phyloP scores from a whole-genome alignment of 768 basidiomycete species.

The Candolleomyces aberdarensis region DNA sequence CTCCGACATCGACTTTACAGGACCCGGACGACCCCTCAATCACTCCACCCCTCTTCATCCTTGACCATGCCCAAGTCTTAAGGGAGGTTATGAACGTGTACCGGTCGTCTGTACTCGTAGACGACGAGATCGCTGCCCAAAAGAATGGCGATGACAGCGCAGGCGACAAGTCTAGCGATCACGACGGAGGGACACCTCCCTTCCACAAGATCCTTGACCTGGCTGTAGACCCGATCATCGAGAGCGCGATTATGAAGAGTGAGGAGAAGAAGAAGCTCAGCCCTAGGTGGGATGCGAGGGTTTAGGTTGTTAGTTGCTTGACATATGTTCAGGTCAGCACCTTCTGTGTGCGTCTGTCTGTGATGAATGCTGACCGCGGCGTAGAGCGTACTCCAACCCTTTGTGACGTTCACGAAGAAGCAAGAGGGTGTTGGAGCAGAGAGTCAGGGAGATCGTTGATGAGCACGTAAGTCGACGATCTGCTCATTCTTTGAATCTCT shows the following conservation, averaged over 20 bases:
- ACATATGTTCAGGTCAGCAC: conserved; percentile 71
- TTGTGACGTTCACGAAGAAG: conserved; percentile 55
- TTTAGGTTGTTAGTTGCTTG: conserved; percentile 86
- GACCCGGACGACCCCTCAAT: conserved; percentile 68
- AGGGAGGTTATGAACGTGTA: conserved; percentile 89
- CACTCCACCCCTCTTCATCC: conserved; percentile 70
- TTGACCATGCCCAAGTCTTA: conserved; percentile 80
- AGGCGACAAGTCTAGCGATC: too few species aligned
- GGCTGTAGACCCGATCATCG: conserved; percentile 81
- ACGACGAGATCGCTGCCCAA: conserved; percentile 29
- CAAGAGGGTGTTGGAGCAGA: conserved; percentile 62
- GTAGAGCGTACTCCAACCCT: conserved; percentile 64
- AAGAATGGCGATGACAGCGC: too few species aligned
- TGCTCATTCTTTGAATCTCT: conserved; percentile 23
- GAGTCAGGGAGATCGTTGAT: conserved; percentile 63
- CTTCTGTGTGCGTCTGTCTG: background rate
- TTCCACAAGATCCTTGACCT: conserved; percentile 78
- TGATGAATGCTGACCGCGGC: background rate
- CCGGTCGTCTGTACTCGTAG: conserved; percentile 74
- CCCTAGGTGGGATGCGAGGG: conserved; percentile 72
- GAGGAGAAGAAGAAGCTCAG: conserved; percentile 58
- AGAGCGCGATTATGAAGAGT: conserved; percentile 65
- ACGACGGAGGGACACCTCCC: conserved; percentile 14
- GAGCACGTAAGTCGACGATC: conserved; percentile 61
- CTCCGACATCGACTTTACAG: too few species aligned